Base-by-base conservation (phyloP, 78 protist genomes). In the Salpingoeca rosetta region DNA sequence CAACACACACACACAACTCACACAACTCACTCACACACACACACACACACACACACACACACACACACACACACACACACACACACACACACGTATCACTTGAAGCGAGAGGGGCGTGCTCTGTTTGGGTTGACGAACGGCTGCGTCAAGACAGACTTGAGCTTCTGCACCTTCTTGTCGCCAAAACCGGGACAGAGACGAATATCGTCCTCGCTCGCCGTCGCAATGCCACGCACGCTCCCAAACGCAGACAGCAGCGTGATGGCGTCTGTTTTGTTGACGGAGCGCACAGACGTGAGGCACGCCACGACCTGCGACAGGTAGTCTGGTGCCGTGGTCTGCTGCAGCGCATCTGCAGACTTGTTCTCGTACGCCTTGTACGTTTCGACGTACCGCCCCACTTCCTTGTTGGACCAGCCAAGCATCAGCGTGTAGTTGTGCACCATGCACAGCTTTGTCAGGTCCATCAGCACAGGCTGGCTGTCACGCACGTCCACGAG, bases 241-340 rank as follows among this genome's bases (percentile, higher is more conserved):
- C 87, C 86, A 35, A 84, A 77, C 10, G 38, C 0, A 0, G 87
- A 26, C 36, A 44, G 24, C 12, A 84, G 85, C 22, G 88, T 79
- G 31, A 81, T 74, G 12, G 73, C 91, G 44, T 88, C 91, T 37
- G 81, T 77, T 77, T 88, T 88, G 87, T 83, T 88, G 73, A 88
- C 41, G 12, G 72, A 0, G 12, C 75, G 38, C 42, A 84, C 7
- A 24, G 84, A 0, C 31, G 85, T 83, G 42, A 88, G 85, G 0
- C 0, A 1, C 17, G 65, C 17, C 65, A 51, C 65, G 17, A 82
- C 85, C 85, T 82, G 17, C 22, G 85, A 28, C 1, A 76, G 22
- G 44, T 77, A 76, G 65, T 65, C 72, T 35, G 56, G 0, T 0
- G 82, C 83, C 44, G 3, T 0, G 12, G 78, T 43, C 73, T 40